Base-by-base conservation (phyloP, 208 protist species). In the Crithidia acanthocephali region DNA sequence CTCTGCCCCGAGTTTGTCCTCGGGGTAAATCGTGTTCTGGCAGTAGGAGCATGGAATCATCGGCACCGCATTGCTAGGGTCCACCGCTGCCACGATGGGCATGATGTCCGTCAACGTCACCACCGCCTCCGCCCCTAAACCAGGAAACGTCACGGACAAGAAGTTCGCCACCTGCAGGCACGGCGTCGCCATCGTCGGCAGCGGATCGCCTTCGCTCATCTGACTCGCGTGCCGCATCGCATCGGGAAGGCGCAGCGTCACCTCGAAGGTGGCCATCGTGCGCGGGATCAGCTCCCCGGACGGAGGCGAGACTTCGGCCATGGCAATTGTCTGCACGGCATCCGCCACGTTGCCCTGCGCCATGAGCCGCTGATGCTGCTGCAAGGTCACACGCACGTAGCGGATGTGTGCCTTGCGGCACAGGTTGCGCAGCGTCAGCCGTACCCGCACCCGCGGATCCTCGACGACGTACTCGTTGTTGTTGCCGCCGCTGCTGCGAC, bases 171-270 rank as follows among this genome's bases (percentile, higher is more conserved):
- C 68, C 55, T 84, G 59, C 40, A 80, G 50, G 37, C 68, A 80
- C 33, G 55, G 52, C 18, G 72, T 84, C 23, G 51, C 35, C 40
- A 84, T 59, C 35, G 73, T 70, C 10, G 79, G 79, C 28, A 77
- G 37, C 40, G 68, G 67, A 16, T 42, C 20, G 23, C 52, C 28
- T 2, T 23, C 2, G 4, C 44, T 25, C 66, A 66, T 61, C 25
- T 48, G 22, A 0, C 8, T 48, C 10, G 51, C 9, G 33, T 67
- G 55, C 8, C 50, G 63, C 63, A 62, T 45, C 22, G 60, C 23
- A 50, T 40, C 33, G 7, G 72, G 57, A 7, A 69, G 32, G 18
- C 48, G 72, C 72, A 77, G 63, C 32, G 35, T 20, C 37, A 70
- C 55, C 23, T 69, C 61, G 22, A 62, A 45, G 13, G 48, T 48